Evolutionary conservation across 2,329 filamentous ascomycete species (phyloP).

Genomic region (Sodiomyces alkalinus): DNA sequence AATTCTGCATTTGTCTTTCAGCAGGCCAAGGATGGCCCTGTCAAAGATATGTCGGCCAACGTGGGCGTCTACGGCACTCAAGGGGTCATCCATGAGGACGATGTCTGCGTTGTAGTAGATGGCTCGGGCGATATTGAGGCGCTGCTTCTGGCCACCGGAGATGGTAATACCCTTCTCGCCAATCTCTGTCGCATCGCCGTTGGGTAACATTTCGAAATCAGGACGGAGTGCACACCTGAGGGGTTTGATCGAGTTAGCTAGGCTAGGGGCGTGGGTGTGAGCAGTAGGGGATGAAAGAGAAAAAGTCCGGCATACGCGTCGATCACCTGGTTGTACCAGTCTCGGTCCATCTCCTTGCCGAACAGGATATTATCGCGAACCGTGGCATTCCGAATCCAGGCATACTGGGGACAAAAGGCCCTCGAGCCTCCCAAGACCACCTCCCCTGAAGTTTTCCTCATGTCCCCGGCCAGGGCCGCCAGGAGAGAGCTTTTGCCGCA

Average conservation of each 20-base stretch:
- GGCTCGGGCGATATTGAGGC: conserved; percentile 79
- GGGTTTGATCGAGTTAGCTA: conserved; percentile 5
- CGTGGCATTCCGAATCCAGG: conserved; percentile 91
- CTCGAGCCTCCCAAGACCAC: conserved; percentile 63
- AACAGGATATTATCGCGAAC: conserved; percentile 85
- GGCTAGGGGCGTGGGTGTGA: no score
- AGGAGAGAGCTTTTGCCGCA: conserved; percentile 85
- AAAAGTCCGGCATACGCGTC: conserved; percentile 47
- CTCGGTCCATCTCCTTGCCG: conserved; percentile 58
- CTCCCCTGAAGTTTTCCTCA: conserved; percentile 67
- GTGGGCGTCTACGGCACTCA: conserved; percentile 55
- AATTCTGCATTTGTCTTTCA: conserved; percentile 80
- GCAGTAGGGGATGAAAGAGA: neutral
- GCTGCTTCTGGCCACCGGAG: conserved; percentile 88
- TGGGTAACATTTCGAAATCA: conserved; percentile 86
- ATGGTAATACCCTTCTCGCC: conserved; percentile 92
- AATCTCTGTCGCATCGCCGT: conserved; percentile 80
- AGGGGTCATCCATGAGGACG: conserved; percentile 53
- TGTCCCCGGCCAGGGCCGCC: conserved; percentile 80
- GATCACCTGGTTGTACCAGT: conserved; percentile 76
- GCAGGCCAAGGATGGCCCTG: conserved; percentile 76
- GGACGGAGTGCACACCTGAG: conserved; percentile 63
- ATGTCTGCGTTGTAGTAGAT: conserved; percentile 57
- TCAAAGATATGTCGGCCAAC: conserved; percentile 74
- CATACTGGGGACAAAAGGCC: conserved; percentile 90